Evolutionary conservation across 352 stramenopile genomes (phyloP), one percentile per base, ranked within the genome.

Genomic region (Nothophytophthora sp.): DNA sequence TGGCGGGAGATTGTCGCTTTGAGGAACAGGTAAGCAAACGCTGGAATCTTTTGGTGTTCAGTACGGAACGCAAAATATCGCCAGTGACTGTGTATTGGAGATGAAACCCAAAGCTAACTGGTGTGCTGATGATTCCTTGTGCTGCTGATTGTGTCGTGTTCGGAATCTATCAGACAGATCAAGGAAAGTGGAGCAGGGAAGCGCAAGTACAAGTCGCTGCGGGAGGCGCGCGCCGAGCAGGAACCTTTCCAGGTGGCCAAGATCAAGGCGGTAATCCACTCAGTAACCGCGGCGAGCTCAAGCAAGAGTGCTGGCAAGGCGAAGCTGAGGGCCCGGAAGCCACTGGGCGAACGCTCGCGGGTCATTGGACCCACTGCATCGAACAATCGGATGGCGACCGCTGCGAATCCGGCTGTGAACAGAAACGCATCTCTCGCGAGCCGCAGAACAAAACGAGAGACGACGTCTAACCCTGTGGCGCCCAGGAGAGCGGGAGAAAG

Each of bases 221-320:
- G 60, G 27, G 55, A 68, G 19, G 54, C 52, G 18, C 56, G 59
- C 7, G 51, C 43, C 2, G 43, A 22, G 15, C 55, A 66, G 9
- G 36, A 68, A 30, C 55, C 60, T 4, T 63, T 69, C 41, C 55
- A 70, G 29, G 38, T 50, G 13, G 55, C 15, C 32, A 55, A 42
- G 13, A 52, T 11, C 3, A 51, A 59, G 33, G 22, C 24, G 11
- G 30, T 44, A 15, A 48, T 37, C 18, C 27, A 44, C 8, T 22
- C 34, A 18, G 32, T 40, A 6, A 25, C 41, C 9, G 12, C 33
- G 16, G 29, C 41, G 15, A 47, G 25, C 28, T 24, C 22, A 10
- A 33, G n/a, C 3, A 20, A 7, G 19, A 52, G 15, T 5, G 6
- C 10, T 6, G 45, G 48, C 16, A 61, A 60, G 18, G 56, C 55